Percentiles rank a stretch among this genome's conserved stretches.
phyloP scores from a whole-genome alignment of 768 basidiomycete species.

The Pilatotrama ljubarskyi region DNA sequence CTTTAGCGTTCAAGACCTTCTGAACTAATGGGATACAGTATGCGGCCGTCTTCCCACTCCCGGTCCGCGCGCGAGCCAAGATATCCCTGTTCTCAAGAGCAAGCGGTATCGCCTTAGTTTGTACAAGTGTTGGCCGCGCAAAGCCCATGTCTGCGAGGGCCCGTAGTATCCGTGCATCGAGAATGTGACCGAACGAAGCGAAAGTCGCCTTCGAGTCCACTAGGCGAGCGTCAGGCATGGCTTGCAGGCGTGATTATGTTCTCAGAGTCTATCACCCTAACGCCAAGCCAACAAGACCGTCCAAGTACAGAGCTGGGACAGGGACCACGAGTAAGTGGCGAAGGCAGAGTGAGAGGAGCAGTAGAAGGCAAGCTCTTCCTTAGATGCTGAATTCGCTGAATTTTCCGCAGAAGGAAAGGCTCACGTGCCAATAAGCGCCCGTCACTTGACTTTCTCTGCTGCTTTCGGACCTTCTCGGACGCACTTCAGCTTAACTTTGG shows the following conservation, averaged over 20 bases:
- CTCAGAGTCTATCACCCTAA: no score
- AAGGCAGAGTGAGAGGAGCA: not conserved
- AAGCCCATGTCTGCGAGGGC: conserved; percentile 91
- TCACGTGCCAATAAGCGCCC: not conserved
- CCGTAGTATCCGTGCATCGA: conserved; percentile 83
- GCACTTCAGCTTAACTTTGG: no score
- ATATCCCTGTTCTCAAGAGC: conserved; percentile 89
- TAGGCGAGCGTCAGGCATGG: conserved; percentile 32
- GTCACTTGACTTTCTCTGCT: no score
- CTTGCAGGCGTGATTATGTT: not conserved
- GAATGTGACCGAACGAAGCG: conserved; percentile 64
- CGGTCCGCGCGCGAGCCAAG: conserved; percentile 90
- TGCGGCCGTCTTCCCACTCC: conserved; percentile 96
- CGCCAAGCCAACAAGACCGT: no score
- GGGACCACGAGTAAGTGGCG: not conserved
- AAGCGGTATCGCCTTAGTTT: conserved; percentile 88
- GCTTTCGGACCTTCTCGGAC: no score
- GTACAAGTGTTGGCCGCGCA: conserved; percentile 88
- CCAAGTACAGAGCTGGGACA: not conserved
- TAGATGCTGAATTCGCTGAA: not conserved
- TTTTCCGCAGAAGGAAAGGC: not conserved
- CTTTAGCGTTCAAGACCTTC: conserved; percentile 80
- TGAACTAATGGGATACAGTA: conserved; percentile 92
- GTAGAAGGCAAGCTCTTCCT: not conserved
- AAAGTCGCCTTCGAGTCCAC: conserved; percentile 39